These are phyloP conservation scores for Pichia heedii DNA, from an alignment of 805 yeast genomes.

Conservation along the genomic window DNA sequence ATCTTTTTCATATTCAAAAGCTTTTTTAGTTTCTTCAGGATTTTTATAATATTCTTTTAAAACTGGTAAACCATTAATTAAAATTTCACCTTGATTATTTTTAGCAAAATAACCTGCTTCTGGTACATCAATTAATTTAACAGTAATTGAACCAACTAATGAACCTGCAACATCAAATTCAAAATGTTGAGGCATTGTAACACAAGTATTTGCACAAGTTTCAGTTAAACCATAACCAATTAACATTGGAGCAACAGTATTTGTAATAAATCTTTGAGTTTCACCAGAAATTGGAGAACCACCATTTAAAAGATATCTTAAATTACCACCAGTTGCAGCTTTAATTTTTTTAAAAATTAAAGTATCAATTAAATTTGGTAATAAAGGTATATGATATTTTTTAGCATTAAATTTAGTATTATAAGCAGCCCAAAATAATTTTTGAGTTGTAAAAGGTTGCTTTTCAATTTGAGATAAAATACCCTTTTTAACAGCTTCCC, in stretches of 20 bases:
- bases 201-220: conserved; percentile 81
- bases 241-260: conserved; percentile 74
- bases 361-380: conserved; percentile 58
- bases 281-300: conserved; percentile 82
- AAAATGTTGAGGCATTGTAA: conserved; percentile 54
- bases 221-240: conserved; percentile 96
- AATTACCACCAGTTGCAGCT: conserved; percentile 90
- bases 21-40: conserved; percentile 66
- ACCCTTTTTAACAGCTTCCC: conserved; percentile 95
- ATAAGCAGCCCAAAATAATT: conserved; percentile 83
- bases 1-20: conserved; percentile 68
- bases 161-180: conserved; percentile 78
- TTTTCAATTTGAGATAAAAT: conserved; percentile 65
- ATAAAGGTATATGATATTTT: conserved; percentile 67
- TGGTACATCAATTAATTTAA: conserved; percentile 81
- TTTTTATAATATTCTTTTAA: conserved; percentile 74
- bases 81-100: conserved; percentile 88
- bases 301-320: conserved; percentile 72
- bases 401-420: conserved; percentile 59
- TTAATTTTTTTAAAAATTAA: conserved; percentile 79
- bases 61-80: conserved; percentile 67
- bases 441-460: conserved; percentile 59
- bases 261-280: conserved; percentile 75
- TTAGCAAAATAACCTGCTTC: conserved; percentile 89
- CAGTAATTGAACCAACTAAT: conserved; percentile 72